Evolutionary conservation across 768 basidiomycete genomes (phyloP).

Genomic region (Roridomyces roridus): DNA sequence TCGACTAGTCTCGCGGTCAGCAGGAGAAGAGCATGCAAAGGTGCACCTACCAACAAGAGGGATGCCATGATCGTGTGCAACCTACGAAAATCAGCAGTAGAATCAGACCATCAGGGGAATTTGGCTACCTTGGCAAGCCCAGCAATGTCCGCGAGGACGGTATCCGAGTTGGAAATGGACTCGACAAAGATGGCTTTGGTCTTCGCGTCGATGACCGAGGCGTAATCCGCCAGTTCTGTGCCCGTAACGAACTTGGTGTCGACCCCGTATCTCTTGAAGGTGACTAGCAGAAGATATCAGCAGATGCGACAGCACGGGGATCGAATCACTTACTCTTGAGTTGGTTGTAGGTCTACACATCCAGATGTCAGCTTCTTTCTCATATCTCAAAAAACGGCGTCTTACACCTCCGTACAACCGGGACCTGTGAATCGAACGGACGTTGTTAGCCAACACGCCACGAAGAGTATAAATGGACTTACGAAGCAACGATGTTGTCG

Average conservation of each 20-base stretch:
- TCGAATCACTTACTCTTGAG: conserved; percentile 54
- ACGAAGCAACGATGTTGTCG: conserved; percentile 81
- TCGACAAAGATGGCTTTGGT: conserved; percentile 81
- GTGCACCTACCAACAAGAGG: conserved; percentile 59
- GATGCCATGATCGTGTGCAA: conserved; percentile 73
- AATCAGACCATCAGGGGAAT: no score
- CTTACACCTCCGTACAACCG: conserved; percentile 72
- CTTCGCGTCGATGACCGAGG: conserved; percentile 70
- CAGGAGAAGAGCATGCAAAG: no score
- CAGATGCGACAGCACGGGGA: conserved; percentile 14
- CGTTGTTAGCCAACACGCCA: background rate
- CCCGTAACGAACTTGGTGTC: conserved; percentile 64
- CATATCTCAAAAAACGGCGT: conserved; percentile 8
- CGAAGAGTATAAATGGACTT: conserved; percentile 30
- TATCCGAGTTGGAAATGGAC: conserved; percentile 78
- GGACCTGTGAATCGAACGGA: conserved; percentile 49
- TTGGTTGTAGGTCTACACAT: conserved; percentile 66
- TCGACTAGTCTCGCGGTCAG: conserved; percentile 44
- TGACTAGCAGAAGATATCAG: conserved; percentile 40
- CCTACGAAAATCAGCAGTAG: no score
- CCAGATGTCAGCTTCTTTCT: background rate
- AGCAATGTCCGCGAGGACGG: conserved; percentile 64
- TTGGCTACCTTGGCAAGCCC: conserved; percentile 68
- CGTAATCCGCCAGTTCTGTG: conserved; percentile 60
- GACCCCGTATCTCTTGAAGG: conserved; percentile 72